Conservation (phyloP, 345 rosid genomes). For the Aquilaria sinensis region DNA sequence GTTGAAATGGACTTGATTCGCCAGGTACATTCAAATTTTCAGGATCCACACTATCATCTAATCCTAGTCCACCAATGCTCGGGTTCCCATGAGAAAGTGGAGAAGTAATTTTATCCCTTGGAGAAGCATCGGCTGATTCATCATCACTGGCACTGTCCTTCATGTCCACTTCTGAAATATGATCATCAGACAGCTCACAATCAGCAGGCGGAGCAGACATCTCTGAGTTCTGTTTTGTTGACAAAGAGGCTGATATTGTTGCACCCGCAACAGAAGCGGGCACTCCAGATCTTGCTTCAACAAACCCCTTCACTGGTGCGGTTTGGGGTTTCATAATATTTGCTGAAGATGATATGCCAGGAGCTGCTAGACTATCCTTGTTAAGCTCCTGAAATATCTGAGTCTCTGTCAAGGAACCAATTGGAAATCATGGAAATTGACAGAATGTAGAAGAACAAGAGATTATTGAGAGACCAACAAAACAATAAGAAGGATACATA, state of each 20-base stretch:
- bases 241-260: slow-evolving; percentile 82
- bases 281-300: slow-evolving; percentile 79
- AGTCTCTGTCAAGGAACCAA: slow-evolving; percentile 36
- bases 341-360: slow-evolving; percentile 54
- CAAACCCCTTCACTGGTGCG: slow-evolving; percentile 56
- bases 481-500: slow-evolving; percentile 77
- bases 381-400: slow-evolving; percentile 87
- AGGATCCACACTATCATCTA: slow-evolving; percentile 49
- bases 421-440: no score
- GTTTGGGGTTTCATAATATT: slow-evolving; percentile 70
- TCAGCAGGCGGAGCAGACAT: slow-evolving; percentile 46
- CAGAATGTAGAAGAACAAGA: no score
- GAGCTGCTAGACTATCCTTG: slow-evolving; percentile 52
- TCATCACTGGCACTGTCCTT: slow-evolving; percentile 50
- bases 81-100: slow-evolving; percentile 48
- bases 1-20: slow-evolving; percentile 54
- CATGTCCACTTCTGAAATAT: slow-evolving; percentile 56
- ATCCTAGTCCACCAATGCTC: slow-evolving; percentile 38
- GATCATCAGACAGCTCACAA: slow-evolving; percentile 35
- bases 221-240: slow-evolving; percentile 58
- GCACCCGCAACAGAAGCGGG: slow-evolving; percentile 84
- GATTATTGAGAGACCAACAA: background rate
- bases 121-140: slow-evolving; percentile 45
- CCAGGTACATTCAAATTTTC: slow-evolving; percentile 47
- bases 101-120: slow-evolving; percentile 49